Evolutionary conservation across 257 asterid genomes (phyloP).

Genomic region (Capsicum rhomboideum): DNA sequence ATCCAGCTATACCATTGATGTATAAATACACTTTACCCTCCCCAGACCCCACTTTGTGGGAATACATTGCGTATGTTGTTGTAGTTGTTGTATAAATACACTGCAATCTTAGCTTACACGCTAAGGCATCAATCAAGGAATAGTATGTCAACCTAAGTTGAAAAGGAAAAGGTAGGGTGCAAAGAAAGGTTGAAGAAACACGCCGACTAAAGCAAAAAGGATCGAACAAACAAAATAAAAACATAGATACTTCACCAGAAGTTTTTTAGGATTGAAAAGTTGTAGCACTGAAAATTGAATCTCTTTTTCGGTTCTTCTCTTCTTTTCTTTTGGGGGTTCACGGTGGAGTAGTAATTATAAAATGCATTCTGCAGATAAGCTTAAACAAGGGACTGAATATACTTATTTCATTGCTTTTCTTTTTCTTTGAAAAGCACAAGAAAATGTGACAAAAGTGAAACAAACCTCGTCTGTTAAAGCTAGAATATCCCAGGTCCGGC

Average conservation of each 20-base stretch:
- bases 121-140: not conserved
- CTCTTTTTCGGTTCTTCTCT: not conserved
- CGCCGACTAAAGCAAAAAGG: not conserved
- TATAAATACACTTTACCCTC: not conserved
- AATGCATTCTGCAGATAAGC: not conserved
- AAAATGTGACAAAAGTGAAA: not conserved
- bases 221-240: not conserved
- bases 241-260: not conserved
- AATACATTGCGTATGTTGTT: too few species aligned
- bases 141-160: not conserved
- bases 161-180: not conserved
- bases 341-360: not conserved
- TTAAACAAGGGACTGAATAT: not conserved
- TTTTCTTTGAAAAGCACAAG: not conserved
- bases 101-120: not conserved
- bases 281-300: not conserved
- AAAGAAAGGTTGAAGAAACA: not conserved
- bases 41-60: too few species aligned
- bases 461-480: constrained; percentile 96
- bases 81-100: not conserved
- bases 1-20: not conserved
- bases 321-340: not conserved
- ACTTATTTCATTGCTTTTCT: not conserved
- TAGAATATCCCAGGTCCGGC: constrained; percentile 55
- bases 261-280: not conserved